These are phyloP conservation scores for Neonectria hederae DNA, from an alignment of 2,329 filamentous ascomycete genomes.

Conservation along the genomic window DNA sequence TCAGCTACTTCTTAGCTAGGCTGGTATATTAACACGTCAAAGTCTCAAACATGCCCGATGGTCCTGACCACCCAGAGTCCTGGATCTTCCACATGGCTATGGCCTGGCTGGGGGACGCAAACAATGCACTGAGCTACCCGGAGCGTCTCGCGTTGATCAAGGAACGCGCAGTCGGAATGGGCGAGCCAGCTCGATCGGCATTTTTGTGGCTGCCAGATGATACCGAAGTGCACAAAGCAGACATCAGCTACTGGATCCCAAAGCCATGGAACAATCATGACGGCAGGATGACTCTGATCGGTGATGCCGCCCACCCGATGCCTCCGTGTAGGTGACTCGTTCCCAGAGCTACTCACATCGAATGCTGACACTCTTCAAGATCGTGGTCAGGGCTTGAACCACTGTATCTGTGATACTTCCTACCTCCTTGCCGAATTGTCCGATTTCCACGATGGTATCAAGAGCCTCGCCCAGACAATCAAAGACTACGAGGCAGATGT, in stretches of 20 bases:
- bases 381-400: slow-evolving; percentile 37
- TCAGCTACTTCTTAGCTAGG: no score
- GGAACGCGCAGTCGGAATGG: slow-evolving; percentile 30
- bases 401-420: slow-evolving; percentile 34
- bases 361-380: slow-evolving; percentile 14
- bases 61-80: slow-evolving; percentile 32
- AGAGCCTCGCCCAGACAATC: slow-evolving; percentile 14
- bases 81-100: slow-evolving; percentile 41
- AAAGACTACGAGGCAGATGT: slow-evolving; percentile 30
- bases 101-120: slow-evolving; percentile 33
- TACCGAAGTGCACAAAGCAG: slow-evolving; percentile 37
- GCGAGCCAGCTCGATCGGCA: slow-evolving; percentile 32
- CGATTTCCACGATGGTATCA: neutral
- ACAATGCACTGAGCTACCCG: slow-evolving; percentile 28
- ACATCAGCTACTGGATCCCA: slow-evolving; percentile 37
- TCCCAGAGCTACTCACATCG: no score
- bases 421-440: slow-evolving; percentile 24
- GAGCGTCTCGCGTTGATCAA: slow-evolving; percentile 36
- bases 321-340: slow-evolving; percentile 31
- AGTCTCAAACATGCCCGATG: slow-evolving; percentile 39
- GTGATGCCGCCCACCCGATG: slow-evolving; percentile 38
- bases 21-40: neutral
- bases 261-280: slow-evolving; percentile 32
- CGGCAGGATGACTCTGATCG: slow-evolving; percentile 33
- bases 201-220: slow-evolving; percentile 36